phyloP scores from a whole-genome alignment of 139 green algal genomes.

The Haematococcus sp. region DNA sequence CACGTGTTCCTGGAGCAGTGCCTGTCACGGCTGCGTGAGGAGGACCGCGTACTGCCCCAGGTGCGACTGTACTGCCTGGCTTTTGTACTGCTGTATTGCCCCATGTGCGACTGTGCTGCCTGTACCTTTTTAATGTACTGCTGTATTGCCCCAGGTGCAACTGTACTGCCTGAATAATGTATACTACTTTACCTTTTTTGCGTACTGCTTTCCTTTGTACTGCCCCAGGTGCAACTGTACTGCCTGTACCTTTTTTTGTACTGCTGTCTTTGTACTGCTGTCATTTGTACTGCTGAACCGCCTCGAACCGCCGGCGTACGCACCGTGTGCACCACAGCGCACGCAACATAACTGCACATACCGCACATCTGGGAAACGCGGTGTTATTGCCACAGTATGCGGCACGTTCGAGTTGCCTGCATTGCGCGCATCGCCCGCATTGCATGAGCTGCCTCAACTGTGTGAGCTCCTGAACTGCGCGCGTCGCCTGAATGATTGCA shows the following conservation, averaged over 20 bases:
- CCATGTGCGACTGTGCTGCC: not conserved
- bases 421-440: too few species aligned
- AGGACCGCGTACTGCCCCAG: slow-evolving; percentile 79
- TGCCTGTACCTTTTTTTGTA: not conserved
- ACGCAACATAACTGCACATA: too few species aligned
- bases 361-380: too few species aligned
- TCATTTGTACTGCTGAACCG: too few species aligned
- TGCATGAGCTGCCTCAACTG: too few species aligned
- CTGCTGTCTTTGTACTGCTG: not conserved
- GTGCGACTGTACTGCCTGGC: slow-evolving; percentile 14
- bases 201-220: not conserved
- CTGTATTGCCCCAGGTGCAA: not conserved
- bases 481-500: too few species aligned
- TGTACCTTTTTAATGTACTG: not conserved
- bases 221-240: not conserved
- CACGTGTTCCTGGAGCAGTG: slow-evolving; percentile 66
- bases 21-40: slow-evolving; percentile 66
- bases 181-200: not conserved
- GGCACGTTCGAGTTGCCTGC: too few species aligned
- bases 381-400: too few species aligned
- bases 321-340: too few species aligned
- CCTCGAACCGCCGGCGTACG: too few species aligned
- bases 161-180: not conserved
- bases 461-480: too few species aligned
- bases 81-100: not conserved